Evolutionary conservation across 805 yeast species (phyloP).

Genomic region (Isabelozyma pseudorhagii): DNA sequence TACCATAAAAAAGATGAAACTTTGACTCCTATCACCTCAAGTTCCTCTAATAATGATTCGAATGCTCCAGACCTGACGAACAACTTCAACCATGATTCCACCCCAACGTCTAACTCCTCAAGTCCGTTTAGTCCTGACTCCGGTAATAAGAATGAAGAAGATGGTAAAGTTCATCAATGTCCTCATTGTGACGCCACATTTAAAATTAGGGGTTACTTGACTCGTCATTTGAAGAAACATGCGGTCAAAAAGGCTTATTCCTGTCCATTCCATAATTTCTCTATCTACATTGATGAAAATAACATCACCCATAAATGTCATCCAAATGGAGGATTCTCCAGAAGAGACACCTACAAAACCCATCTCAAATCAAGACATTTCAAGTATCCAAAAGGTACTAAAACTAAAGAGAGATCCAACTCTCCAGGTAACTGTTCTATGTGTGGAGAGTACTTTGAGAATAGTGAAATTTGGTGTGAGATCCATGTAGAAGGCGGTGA

Average conservation of each 20-base stretch:
- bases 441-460: conserved; percentile 49
- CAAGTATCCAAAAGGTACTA: conserved; percentile 54
- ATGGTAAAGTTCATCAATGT: conserved; percentile 35
- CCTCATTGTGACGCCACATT: conserved; percentile 47
- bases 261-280: conserved; percentile 48
- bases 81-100: conserved; percentile 7
- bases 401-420: conserved; percentile 40
- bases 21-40: conserved; percentile 38
- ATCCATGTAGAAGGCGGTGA: conserved; percentile 49
- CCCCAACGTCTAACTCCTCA: conserved; percentile 29
- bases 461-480: conserved; percentile 51
- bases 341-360: conserved; percentile 58
- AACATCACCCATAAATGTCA: conserved; percentile 47
- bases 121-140: conserved; percentile 17
- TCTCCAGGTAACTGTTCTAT: conserved; percentile 52
- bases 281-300: conserved; percentile 36
- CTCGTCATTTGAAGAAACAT: conserved; percentile 56
- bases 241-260: conserved; percentile 47
- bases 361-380: conserved; percentile 57
- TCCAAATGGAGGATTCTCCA: conserved; percentile 56
- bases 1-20: conserved; percentile 13
- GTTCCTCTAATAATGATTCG: conserved; percentile 32
- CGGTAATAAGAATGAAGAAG: conserved; percentile 8
- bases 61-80: conserved; percentile 13
- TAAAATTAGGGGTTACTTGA: conserved; percentile 51